Base-by-base conservation (phyloP, 1,284 basidiomycete species). In the Sutorius eximius region DNA sequence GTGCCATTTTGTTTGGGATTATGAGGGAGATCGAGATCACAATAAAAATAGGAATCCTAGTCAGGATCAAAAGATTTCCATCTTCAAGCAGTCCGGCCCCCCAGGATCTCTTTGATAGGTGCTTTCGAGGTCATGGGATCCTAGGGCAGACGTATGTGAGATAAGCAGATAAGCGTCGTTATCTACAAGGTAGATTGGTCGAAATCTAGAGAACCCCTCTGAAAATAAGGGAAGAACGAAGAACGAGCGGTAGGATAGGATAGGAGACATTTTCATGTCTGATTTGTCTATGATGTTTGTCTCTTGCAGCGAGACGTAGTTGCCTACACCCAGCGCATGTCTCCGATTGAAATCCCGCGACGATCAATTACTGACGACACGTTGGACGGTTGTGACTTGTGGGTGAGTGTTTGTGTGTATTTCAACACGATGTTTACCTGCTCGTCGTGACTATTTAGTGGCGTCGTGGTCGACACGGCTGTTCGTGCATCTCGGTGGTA, bases 341-440 rank as follows among this genome's bases (percentile, higher is more conserved):
- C 37, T 37, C 56, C 49, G 41, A 36, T 41, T 44, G 6, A 56
- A 45, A 1, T 34, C 16, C 56, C 55, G 55, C 47, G 55, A 43
- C 44, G 45, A 33, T 32, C 7, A 33, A 5, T 32, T 22, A 48
- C 18, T 16, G 18, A 32, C 20, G 24, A 30, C 16, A 30, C 12
- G n/a, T n/a, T n/a, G n/a, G n/a, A n/a, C n/a, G n/a, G n/a, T n/a
- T n/a, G 27, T 41, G 18, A 11, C n/a, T 9, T 59, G 43, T 59
- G 36, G 53, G 58, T 32, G n/a, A 22, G 22, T 61, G 2, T 61
- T 59, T 55, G 24, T 45, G 18, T 27, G 6, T 50, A 13, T 61
- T 61, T 55, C 48, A 45, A 22, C 27, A 45, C 29, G 27, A 18
- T n/a, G n/a, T n/a, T n/a, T n/a, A n/a, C n/a, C n/a, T n/a, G n/a